These are phyloP conservation scores for Capsicum chinense DNA, from an alignment of 257 asterid genomes.

Conservation along the genomic window DNA sequence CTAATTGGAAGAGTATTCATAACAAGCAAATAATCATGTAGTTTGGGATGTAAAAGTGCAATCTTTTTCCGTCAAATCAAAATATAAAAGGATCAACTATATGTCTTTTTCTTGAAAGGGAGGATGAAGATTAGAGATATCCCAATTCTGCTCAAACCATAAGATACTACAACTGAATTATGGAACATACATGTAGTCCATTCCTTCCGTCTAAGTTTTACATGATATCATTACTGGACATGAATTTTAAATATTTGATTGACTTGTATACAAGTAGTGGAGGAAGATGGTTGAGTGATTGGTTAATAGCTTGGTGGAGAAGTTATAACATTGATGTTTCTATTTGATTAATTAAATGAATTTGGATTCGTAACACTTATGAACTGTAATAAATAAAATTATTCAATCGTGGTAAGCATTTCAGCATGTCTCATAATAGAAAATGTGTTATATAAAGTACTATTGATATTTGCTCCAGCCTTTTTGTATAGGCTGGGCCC, in stretches of 20 bases:
- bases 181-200: neutral
- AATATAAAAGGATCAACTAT: neutral
- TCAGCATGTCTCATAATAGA: neutral
- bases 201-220: neutral
- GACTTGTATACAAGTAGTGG: neutral
- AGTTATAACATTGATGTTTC: constrained; percentile 1
- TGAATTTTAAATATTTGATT: neutral
- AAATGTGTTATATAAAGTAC: neutral
- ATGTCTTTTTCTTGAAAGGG: neutral
- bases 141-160: neutral
- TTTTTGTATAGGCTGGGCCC: neutral
- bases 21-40: neutral
- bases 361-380: neutral
- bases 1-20: neutral
- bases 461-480: neutral
- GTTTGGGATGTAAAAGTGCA: neutral
- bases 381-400: neutral
- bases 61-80: neutral
- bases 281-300: neutral
- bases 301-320: constrained; percentile 24
- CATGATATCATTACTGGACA: neutral
- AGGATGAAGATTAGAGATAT: neutral
- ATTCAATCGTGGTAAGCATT: neutral
- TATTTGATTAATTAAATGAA: constrained; percentile 20
- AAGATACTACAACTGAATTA: neutral